Evolutionary conservation across 2,329 filamentous ascomycete genomes (phyloP).

Genomic region (Microsporum canis): DNA sequence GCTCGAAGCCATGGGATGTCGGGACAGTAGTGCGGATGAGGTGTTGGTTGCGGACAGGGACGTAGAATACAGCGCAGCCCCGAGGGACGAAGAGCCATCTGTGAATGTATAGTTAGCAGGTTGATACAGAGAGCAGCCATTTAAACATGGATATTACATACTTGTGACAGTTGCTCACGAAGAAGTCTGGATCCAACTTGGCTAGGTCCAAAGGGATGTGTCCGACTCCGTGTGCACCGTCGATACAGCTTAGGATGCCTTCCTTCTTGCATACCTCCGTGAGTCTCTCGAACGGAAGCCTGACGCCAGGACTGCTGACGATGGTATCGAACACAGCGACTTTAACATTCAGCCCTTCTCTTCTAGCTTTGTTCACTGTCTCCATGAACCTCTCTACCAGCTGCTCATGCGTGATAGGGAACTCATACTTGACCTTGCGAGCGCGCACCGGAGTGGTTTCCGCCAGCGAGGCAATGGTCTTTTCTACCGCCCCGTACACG

Average conservation of each 20-base stretch:
- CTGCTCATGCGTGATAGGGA: constrained; percentile 59
- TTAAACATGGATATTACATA: constrained; percentile 13
- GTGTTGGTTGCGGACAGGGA: constrained; percentile 62
- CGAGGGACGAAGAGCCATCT: constrained; percentile 74
- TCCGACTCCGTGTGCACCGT: constrained; percentile 77
- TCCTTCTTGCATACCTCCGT: constrained; percentile 53
- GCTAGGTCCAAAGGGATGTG: constrained; percentile 61
- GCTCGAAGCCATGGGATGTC: constrained; percentile 66
- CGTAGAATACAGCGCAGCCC: constrained; percentile 69
- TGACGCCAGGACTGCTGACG: constrained; percentile 63
- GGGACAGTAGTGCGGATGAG: constrained; percentile 64
- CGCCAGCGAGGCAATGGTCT: constrained; percentile 58
- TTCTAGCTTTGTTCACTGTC: constrained; percentile 44
- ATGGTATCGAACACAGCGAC: constrained; percentile 71
- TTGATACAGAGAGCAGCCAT: background rate
- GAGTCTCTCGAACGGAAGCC: constrained; percentile 65
- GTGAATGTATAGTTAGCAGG: constrained; percentile 6
- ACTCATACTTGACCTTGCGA: constrained; percentile 49
- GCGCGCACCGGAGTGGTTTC: constrained; percentile 49
- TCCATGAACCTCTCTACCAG: constrained; percentile 51
- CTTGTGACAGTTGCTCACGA: constrained; percentile 78
- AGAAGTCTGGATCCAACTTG: constrained; percentile 66
- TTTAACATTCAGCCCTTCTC: constrained; percentile 47
- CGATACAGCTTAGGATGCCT: constrained; percentile 61
- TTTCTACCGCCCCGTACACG: constrained; percentile 67